Evolutionary conservation across 108 stramenopile genomes (phyloP).

Genomic region (Nitzschia sp.): DNA sequence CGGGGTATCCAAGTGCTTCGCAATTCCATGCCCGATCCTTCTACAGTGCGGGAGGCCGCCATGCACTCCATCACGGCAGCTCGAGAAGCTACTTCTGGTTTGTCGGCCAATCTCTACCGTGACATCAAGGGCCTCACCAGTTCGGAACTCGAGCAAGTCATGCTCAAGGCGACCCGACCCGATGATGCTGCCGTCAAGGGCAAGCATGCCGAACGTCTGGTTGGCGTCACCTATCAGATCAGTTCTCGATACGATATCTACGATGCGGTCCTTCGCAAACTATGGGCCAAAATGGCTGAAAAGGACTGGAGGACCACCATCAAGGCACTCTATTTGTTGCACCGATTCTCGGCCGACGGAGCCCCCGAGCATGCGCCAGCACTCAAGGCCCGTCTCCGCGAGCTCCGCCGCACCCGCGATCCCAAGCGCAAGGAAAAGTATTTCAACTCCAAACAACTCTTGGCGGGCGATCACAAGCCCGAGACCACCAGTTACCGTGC

Average conservation of each 20-base stretch:
- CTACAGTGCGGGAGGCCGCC: conserved; percentile 57
- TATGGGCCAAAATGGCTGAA: conserved; percentile 92
- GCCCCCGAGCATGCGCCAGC: conserved; percentile 82
- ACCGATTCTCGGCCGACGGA: conserved; percentile 84
- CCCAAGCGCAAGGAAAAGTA: conserved; percentile 84
- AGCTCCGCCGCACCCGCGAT: conserved; percentile 82
- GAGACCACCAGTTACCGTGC: conserved; percentile 65
- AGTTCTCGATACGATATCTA: conserved; percentile 85
- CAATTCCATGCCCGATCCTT: conserved; percentile 70
- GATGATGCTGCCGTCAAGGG: conserved; percentile 85
- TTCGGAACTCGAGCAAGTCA: conserved; percentile 87
- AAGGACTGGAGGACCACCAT: conserved; percentile 83
- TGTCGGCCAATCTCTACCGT: conserved; percentile 73
- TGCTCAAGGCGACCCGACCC: conserved; percentile 87
- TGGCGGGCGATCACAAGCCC: conserved; percentile 66
- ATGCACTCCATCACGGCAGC: conserved; percentile 54
- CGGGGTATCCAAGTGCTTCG: conserved; percentile 67
- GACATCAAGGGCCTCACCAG: conserved; percentile 86
- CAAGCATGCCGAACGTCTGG: conserved; percentile 87
- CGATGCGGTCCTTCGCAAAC: conserved; percentile 84
- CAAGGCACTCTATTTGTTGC: conserved; percentile 86
- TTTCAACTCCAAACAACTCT: conserved; percentile 81
- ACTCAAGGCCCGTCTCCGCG: conserved; percentile 81
- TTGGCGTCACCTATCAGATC: conserved; percentile 91
- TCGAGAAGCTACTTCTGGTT: conserved; percentile 58